Conservation (phyloP, 108 stramenopile species). For the Skeletonema costatum region DNA sequence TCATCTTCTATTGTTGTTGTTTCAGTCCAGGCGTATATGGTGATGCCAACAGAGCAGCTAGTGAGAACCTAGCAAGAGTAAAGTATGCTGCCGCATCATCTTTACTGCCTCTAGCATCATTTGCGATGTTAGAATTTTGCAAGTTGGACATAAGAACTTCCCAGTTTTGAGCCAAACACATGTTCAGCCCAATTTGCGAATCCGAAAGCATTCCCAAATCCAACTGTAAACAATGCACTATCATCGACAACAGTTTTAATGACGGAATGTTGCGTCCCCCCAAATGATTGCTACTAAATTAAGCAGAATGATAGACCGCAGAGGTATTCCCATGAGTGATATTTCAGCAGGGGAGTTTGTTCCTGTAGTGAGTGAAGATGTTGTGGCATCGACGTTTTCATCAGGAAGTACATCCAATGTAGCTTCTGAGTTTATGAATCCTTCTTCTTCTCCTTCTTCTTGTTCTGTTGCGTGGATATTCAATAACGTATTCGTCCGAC, state of each 20-base stretch:
- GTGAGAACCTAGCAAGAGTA: slow-evolving; percentile 70
- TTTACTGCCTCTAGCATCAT: not conserved
- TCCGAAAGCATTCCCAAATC: slow-evolving; percentile 1
- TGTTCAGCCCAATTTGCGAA: not conserved
- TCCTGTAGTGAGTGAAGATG: not conserved
- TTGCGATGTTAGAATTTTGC: not conserved
- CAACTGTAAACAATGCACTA: slow-evolving; percentile 11
- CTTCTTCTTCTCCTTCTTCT: not conserved
- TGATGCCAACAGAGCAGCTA: slow-evolving; percentile 66
- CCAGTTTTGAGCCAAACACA: not conserved
- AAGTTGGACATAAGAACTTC: not conserved
- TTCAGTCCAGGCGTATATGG: slow-evolving; percentile 59
- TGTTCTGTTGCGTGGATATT: slow-evolving; percentile 5
- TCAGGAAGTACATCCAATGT: not conserved
- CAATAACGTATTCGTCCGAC: not conserved
- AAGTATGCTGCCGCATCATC: slow-evolving; percentile 53
- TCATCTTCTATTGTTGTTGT: not conserved
- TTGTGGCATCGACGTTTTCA: not conserved
- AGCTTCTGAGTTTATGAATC: not conserved
- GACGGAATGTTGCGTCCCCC: slow-evolving; percentile 88
- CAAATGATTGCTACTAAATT: slow-evolving; percentile 81
- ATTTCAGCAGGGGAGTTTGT: not conserved
- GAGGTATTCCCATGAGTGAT: slow-evolving; percentile 36
- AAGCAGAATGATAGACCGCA: slow-evolving; percentile 63
- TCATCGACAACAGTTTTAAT: slow-evolving; percentile 76